A percentile compares a stretch with the other conserved stretches of the same genome.
phyloP scores from a whole-genome alignment of 2,329 filamentous ascomycete species.

The Aureobasidium lini region DNA sequence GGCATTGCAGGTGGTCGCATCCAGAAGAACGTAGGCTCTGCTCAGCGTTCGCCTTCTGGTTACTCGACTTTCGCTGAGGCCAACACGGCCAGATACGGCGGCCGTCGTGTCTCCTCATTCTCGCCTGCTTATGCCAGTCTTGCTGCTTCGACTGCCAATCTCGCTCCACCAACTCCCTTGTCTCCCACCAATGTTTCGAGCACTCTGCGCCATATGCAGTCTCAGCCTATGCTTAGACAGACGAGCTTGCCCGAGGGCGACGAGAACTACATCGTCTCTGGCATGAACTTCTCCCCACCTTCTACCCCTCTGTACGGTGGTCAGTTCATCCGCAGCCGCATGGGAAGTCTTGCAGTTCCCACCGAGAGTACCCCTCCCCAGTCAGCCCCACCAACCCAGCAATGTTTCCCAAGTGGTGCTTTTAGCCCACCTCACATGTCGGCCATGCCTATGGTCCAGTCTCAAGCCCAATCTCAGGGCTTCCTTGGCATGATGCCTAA shows the following conservation, averaged over 20 bases:
- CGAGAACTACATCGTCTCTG: slow-evolving; percentile 21
- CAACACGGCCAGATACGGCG: slow-evolving; percentile 38
- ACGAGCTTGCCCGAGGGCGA: slow-evolving; percentile 33
- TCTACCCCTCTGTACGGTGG: slow-evolving; percentile 33
- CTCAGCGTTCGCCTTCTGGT: slow-evolving; percentile 42
- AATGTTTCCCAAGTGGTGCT: slow-evolving; percentile 33
- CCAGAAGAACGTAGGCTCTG: slow-evolving; percentile 38
- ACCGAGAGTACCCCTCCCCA: slow-evolving; percentile 44
- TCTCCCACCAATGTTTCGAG: slow-evolving; percentile 32
- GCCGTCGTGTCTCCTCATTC: slow-evolving; percentile 32
- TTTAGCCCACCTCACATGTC: slow-evolving; percentile 24
- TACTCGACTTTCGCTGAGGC: slow-evolving; percentile 38
- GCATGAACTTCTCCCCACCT: slow-evolving; percentile 30
- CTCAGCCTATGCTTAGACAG: slow-evolving; percentile 27
- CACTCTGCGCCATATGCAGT: not conserved
- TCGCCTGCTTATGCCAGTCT: slow-evolving; percentile 25
- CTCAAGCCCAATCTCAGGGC: slow-evolving; percentile 14
- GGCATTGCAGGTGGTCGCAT: slow-evolving; percentile 36
- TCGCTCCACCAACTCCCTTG: slow-evolving; percentile 42
- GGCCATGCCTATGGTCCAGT: slow-evolving; percentile 15
- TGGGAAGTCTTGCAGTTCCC: slow-evolving; percentile 24
- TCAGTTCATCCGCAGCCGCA: slow-evolving; percentile 25
- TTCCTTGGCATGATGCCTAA: slow-evolving; percentile 16
- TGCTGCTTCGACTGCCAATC: slow-evolving; percentile 26
- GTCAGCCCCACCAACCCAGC: slow-evolving; percentile 43